Base-by-base conservation (phyloP, 805 yeast genomes). In the Hanseniaspora lachancei region DNA sequence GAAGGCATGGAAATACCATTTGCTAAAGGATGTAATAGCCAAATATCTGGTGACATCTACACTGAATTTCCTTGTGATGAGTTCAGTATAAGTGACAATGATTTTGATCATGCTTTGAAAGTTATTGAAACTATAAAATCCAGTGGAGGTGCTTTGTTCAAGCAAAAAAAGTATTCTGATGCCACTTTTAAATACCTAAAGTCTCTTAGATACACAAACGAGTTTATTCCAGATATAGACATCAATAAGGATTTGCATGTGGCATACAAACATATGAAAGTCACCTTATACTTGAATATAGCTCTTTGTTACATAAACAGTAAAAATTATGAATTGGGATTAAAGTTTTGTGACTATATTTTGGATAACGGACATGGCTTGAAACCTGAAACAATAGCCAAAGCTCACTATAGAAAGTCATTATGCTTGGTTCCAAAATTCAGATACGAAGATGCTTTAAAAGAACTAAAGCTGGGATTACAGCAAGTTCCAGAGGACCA, bases 41-140 rank as follows among this genome's bases (percentile, higher is more conserved):
- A 69, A 0, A 71, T 80, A 8, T 88, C 84, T 1, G 87, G 86
- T 8, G 95, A 86, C 62, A 65, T 77, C 0, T 86, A 75, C 62
- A 93, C 85, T 67, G 93, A 85, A 65, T 79, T 74, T 61, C 95
- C 93, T 0, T 89, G 81, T 58, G 95, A 86, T 65, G 87, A 84
- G 61, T 70, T 64, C 3, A 66, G 74, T 57, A 78, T 82, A 49
- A 81, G 77, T 57, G 76, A 77, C 47, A 81, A 84, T 20, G 78
- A 82, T 52, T 72, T 80, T 8, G 64, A 62, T n/a, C 68, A 70
- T 16, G 81, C 83, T 0, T 78, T 64, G 57, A 68, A 69, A 10
- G 86, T 82, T 0, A 66, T 81, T 0, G 61, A 59, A 10, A 77
- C 67, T 16, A 84, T 86, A 52, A 86, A 86, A 61, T 80, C 78